Base-by-base conservation (phyloP, 2,329 filamentous ascomycete genomes). In the Lachnellula hyalina region DNA sequence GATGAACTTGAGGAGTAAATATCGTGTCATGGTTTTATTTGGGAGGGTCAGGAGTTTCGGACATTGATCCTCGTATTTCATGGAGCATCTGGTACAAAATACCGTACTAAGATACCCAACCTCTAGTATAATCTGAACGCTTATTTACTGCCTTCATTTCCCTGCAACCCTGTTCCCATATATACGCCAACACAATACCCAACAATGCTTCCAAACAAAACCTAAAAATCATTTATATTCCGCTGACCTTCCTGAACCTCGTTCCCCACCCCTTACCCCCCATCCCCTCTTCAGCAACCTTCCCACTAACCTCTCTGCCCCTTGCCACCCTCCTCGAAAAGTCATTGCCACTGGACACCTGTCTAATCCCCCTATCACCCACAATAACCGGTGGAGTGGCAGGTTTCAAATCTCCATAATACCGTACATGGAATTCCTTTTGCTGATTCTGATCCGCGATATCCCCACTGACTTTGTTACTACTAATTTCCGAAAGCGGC, bases 201-300 rank as follows among this genome's bases (percentile, higher is more conserved):
- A 41, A 44, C 19, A 32, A 47, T 46, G 51, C 28, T 11, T 11
- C 9, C 9, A 32, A 32, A 9, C 9, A 32, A 32, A 32, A 32
- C 8, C 8, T 32, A 32, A 11, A 32, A 32, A 11, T 34, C 38
- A 50, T 34, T 47, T 49, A 54, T 50, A 56, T 51, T 45, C 68
- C 66, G 32, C 66, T 70, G 12, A 73, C 68, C 56, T 74, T 76
- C 61, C 75, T 67, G 52, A 69, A 68, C 62, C 69, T 70, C 23
- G 68, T 66, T 32, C 57, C 63, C 66, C 62, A 69, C 21, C 56
- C 56, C 17, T 34, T 51, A n/a, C 59, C 63, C 5, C 62, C 62
- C 44, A 66, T 52, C 2, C 87, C 87, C 67, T 92, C 88, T 68
- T 91, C 87, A 0, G 79, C 86, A 53, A 84, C 71, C 74, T 87